Evolutionary conservation across 2,329 filamentous ascomycete species (phyloP), one percentile per base, ranked within the genome.

Genomic region (Phyllosticta capitalensis): DNA sequence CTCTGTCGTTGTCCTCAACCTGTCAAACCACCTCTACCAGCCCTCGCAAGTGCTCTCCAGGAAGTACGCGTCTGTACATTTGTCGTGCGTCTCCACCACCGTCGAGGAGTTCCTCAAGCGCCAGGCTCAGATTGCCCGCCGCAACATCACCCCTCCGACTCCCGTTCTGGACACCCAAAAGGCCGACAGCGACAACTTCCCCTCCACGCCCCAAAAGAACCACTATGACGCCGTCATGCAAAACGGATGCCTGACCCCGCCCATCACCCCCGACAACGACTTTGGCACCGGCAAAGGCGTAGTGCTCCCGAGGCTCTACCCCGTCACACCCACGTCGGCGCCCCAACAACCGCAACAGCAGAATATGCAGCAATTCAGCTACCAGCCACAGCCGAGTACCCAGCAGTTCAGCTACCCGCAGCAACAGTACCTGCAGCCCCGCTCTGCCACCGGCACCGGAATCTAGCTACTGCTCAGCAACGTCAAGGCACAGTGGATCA

Each of bases 231-330:
- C 82, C 56, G 79, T 79, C 56, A 81, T 85, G 64, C 83, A 85
- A 45, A 82, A 90, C 65, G 90, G 89, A 61, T 91, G 91, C 73
- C 82, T 92, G 65, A 94, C 90, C 17, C 90, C 90, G 24, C 90
- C 90, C 1, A 92, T 94, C 70, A 94, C 90, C 0, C 90, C 90
- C 4, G 89, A 92, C 63, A 75, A 75, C 63, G 75, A 78, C 49
- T 72, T 70, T 53, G 68, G 65, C 19, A 65, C 70, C 51, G 62
- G 59, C 17, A 66, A 68, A 45, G 65, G 68, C 53, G 66, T 66
- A 59, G 66, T 69, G 55, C 64, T 65, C 19, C 62, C 64, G 6
- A 52, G 50, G 20, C 63, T 67, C 54, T 74, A 72, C 61, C 71
- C 72, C 6, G 66, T 70, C n/a, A 74, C 72, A 24, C 72, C 72